Percentiles rank a stretch among this genome's conserved stretches.
These are phyloP conservation scores for Coemansia sp. DNA, from an alignment of 192 early-diverging fungal genomes.

Conservation along the genomic window DNA sequence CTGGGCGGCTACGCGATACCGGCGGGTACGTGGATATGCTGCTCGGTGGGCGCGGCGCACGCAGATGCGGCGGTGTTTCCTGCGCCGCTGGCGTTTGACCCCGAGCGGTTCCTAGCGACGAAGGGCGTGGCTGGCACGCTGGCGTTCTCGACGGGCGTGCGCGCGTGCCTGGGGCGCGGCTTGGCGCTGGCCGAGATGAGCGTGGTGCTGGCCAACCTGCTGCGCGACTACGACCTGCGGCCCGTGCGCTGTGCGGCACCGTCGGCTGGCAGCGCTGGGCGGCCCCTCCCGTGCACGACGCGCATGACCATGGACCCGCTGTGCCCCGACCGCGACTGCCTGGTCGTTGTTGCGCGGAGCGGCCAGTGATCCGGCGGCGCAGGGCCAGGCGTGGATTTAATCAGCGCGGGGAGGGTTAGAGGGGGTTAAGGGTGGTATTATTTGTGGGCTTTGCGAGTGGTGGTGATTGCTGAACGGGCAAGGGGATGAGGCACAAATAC, in stretches of 20 bases:
- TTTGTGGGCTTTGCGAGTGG: too few relatives aligned
- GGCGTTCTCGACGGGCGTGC: conserved; percentile 53
- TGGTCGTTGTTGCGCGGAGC: conserved; percentile 13
- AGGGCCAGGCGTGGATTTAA: too few relatives aligned
- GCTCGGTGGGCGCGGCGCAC: conserved; percentile 27
- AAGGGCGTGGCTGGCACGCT: conserved; percentile 8
- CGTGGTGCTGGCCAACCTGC: conserved; percentile 40
- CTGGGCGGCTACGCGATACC: conserved; percentile 41
- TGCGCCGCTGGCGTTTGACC: conserved; percentile 20
- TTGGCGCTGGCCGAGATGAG: conserved; percentile 53
- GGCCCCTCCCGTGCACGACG: conserved; percentile 24
- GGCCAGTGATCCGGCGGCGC: too few relatives aligned
- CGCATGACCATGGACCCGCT: conserved; percentile 38
- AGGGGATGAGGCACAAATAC: too few relatives aligned
- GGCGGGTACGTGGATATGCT: conserved; percentile 41
- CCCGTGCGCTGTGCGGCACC: not conserved
- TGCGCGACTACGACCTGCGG: conserved; percentile 27
- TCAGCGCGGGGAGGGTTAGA: too few relatives aligned
- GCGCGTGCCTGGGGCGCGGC: conserved; percentile 50
- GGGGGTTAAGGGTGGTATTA: too few relatives aligned
- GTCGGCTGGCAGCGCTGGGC: conserved; percentile 1
- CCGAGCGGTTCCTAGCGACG: conserved; percentile 37
- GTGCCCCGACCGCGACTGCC: conserved; percentile 36
- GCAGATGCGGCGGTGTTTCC: conserved; percentile 24
- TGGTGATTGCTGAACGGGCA: too few relatives aligned